A percentile compares a stretch with the other conserved stretches of the same genome.
phyloP scores from a whole-genome alignment of 2,329 filamentous ascomycete genomes.

The Cercospora berteroae region DNA sequence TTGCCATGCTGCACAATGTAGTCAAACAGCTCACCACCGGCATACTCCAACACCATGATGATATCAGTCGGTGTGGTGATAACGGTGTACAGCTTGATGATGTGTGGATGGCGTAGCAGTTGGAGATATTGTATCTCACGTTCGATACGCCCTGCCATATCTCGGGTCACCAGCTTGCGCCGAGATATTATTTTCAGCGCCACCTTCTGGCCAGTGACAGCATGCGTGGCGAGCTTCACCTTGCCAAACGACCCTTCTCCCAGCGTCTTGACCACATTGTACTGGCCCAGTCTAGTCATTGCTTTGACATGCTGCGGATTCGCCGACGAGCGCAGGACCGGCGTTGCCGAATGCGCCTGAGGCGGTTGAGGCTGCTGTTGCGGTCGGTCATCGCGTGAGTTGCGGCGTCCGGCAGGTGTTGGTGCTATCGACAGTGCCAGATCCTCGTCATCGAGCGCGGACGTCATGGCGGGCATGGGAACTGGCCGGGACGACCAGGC shows the following conservation, averaged over 20 bases:
- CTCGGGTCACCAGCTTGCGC: conserved; percentile 91
- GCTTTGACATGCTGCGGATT: conserved; percentile 35
- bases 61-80: conserved; percentile 94
- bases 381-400: conserved; percentile 28
- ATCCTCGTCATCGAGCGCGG: conserved; percentile 43
- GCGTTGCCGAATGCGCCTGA: conserved; percentile 23
- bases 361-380: conserved; percentile 36
- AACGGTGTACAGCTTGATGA: conserved; percentile 97
- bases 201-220: conserved; percentile 89
- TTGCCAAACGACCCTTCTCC: conserved; percentile 98
- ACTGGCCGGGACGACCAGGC: conserved; percentile 15
- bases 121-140: conserved; percentile 98
- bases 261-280: conserved; percentile 83
- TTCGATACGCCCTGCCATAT: conserved; percentile 97
- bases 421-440: conserved; percentile 41
- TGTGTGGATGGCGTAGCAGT: conserved; percentile 91
- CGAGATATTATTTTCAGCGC: conserved; percentile 96
- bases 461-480: conserved; percentile 35
- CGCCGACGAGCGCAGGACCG: conserved; percentile 27
- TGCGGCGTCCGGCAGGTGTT: conserved; percentile 27
- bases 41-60: conserved; percentile 98
- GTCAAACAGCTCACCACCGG: conserved; percentile 93
- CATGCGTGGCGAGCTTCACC: conserved; percentile 93
- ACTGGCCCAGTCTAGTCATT: conserved; percentile 72
- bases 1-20: conserved; percentile 94